Evolutionary conservation across 805 yeast genomes (phyloP).

Genomic region (Saccharomycopsis microspora): DNA sequence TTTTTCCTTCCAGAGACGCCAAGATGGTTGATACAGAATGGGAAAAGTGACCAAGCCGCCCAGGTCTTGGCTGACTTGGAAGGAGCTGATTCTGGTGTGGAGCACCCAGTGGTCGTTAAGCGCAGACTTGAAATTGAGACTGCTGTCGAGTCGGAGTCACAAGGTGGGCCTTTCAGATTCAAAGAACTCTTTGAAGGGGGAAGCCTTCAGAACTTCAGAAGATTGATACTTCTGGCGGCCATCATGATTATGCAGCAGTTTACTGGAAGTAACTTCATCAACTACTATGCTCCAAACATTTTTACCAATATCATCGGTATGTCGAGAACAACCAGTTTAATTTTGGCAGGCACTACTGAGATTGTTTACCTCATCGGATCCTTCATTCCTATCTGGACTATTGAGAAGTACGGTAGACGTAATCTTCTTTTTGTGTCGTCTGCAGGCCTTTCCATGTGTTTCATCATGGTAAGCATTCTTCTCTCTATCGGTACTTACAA

Average conservation of each 20-base stretch:
- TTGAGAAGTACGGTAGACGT: constrained; percentile 35
- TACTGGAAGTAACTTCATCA: constrained; percentile 34
- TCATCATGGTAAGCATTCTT: constrained; percentile 15
- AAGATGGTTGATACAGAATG: constrained; percentile 38
- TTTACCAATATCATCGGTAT: constrained; percentile 28
- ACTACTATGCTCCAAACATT: constrained; percentile 38
- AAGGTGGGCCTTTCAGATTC: constrained; percentile 4
- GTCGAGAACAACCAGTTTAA: constrained; percentile 24
- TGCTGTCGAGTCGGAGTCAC: constrained; percentile 12
- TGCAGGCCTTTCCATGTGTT: constrained; percentile 16
- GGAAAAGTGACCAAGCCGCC: constrained; percentile 29
- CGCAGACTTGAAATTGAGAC: constrained; percentile 15
- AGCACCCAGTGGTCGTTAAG: constrained; percentile 17
- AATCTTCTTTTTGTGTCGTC: constrained; percentile 19
- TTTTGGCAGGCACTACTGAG: constrained; percentile 26
- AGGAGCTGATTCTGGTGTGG: constrained; percentile 18
- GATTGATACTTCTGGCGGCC: constrained; percentile 14
- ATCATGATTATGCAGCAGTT: constrained; percentile 27
- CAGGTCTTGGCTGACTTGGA: constrained; percentile 28
- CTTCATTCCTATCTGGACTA: constrained; percentile 30
- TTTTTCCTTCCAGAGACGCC: constrained; percentile 37
- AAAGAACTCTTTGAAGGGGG: constrained; percentile 10
- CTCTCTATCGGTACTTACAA: constrained; percentile 8
- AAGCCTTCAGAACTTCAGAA: constrained; percentile 26
- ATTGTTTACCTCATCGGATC: constrained; percentile 33